A percentile compares a stretch with the other conserved stretches of the same genome.
These are phyloP conservation scores for Termitomyces sp. DNA, from an alignment of 768 basidiomycete species.

Conservation along the genomic window DNA sequence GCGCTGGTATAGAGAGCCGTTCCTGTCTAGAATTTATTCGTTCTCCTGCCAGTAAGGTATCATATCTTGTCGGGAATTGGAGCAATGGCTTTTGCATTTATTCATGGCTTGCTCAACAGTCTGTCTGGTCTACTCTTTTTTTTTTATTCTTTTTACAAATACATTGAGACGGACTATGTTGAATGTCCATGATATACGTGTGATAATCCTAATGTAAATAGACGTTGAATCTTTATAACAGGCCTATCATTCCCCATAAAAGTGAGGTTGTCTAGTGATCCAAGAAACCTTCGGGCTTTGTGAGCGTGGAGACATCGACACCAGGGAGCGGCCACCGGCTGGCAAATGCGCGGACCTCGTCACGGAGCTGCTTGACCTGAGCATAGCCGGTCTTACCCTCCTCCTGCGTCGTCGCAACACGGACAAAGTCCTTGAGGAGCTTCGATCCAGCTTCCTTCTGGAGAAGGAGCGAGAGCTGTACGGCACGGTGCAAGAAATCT, in stretches of 20 bases:
- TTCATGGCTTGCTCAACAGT: too few species aligned
- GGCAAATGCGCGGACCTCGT: conserved; percentile 81
- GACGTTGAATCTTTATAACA: conserved; percentile 50
- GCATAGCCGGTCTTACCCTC: conserved; percentile 68
- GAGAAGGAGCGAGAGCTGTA: conserved; percentile 82
- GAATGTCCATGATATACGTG: conserved; percentile 38
- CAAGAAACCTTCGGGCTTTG: conserved; percentile 56
- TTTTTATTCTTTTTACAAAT: conserved; percentile 3
- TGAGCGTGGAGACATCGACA: conserved; percentile 44
- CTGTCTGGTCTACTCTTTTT: neutral
- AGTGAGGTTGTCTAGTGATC: conserved; percentile 1
- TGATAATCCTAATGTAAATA: conserved; percentile 24
- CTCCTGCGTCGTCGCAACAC: conserved; percentile 61
- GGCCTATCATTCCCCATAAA: neutral
- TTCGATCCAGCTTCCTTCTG: conserved; percentile 96
- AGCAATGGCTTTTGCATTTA: neutral
- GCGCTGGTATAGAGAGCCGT: conserved; percentile 87
- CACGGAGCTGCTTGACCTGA: conserved; percentile 66
- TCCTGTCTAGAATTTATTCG: too few species aligned
- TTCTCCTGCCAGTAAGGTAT: too few species aligned
- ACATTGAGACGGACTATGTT: conserved; percentile 39
- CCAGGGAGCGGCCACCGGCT: conserved; percentile 91
- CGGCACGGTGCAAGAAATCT: conserved; percentile 87
- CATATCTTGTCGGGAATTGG: neutral
- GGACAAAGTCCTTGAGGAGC: conserved; percentile 93